phyloP scores from a whole-genome alignment of 1,284 basidiomycete species.

The Irpex rosettiformis region DNA sequence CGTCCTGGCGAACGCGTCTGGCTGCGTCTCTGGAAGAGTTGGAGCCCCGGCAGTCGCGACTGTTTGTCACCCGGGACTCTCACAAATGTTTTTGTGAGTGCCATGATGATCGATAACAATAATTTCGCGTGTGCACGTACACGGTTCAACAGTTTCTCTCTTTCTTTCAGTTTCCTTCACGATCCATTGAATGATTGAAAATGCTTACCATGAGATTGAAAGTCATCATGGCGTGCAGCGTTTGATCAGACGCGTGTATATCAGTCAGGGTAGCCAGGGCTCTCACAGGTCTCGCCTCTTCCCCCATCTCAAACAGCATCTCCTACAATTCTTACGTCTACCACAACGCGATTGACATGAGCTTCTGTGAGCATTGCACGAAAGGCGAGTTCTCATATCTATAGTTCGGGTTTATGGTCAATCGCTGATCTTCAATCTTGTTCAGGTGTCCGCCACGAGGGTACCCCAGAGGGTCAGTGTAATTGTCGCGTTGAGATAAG shows the following conservation, averaged over 20 bases:
- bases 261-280: background rate
- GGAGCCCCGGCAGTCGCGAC: too few species aligned
- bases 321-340: background rate
- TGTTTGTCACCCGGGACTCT: too few species aligned
- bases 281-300: background rate
- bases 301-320: background rate
- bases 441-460: conserved; percentile 31
- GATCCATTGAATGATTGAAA: background rate
- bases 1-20: too few species aligned
- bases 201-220: background rate
- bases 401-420: background rate
- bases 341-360: conserved; percentile 15
- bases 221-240: background rate
- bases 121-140: too few species aligned
- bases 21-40: too few species aligned
- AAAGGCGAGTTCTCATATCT: conserved; percentile 2
- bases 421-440: background rate
- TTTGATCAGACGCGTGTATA: background rate
- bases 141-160: background rate
- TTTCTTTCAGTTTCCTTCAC: background rate
- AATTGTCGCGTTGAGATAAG: background rate
- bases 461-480: conserved; percentile 25
- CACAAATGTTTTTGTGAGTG: background rate
- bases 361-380: conserved; percentile 22
- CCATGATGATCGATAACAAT: background rate